These are phyloP conservation scores for Fomitiporia mediterranea DNA, from an alignment of 1,284 basidiomycete genomes.

Conservation along the genomic window DNA sequence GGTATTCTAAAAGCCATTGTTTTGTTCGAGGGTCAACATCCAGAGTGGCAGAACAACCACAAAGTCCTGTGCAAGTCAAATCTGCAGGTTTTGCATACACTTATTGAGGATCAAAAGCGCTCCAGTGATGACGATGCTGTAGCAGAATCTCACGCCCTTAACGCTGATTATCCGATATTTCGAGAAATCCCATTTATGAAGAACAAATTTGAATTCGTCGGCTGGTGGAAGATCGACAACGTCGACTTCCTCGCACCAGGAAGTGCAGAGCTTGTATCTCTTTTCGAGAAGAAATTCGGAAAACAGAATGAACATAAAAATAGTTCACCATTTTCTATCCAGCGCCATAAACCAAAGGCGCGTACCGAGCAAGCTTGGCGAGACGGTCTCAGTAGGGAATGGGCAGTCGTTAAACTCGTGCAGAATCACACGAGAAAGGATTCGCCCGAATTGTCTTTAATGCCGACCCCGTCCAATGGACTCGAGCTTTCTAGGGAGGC, in stretches of 20 bases:
- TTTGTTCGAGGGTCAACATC: slow-evolving; percentile 13
- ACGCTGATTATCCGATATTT: slow-evolving; percentile 9
- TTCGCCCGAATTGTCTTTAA: background rate
- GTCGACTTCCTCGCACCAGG: slow-evolving; percentile 5
- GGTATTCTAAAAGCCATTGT: slow-evolving; percentile 6
- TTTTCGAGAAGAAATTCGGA: slow-evolving; percentile 13
- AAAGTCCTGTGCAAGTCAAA: slow-evolving; percentile 17
- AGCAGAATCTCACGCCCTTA: background rate
- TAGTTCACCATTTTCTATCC: background rate
- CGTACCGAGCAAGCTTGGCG: slow-evolving; percentile 13
- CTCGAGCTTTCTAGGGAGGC: background rate
- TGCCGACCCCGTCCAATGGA: background rate
- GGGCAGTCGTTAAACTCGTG: slow-evolving; percentile 12
- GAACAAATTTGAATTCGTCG: slow-evolving; percentile 12
- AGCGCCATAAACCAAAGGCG: background rate
- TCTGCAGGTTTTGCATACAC: slow-evolving; percentile 6
- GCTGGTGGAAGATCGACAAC: slow-evolving; percentile 11
- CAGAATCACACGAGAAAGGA: slow-evolving; percentile 12
- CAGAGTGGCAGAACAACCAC: slow-evolving; percentile 8
- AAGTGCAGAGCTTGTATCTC: slow-evolving; percentile 7
- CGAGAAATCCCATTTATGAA: slow-evolving; percentile 7
- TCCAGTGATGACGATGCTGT: background rate
- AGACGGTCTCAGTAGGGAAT: slow-evolving; percentile 3
- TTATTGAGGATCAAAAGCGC: background rate
- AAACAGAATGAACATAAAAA: background rate